Evolutionary conservation across 352 stramenopile genomes (phyloP).

Genomic region (Phytopythium delawarense): DNA sequence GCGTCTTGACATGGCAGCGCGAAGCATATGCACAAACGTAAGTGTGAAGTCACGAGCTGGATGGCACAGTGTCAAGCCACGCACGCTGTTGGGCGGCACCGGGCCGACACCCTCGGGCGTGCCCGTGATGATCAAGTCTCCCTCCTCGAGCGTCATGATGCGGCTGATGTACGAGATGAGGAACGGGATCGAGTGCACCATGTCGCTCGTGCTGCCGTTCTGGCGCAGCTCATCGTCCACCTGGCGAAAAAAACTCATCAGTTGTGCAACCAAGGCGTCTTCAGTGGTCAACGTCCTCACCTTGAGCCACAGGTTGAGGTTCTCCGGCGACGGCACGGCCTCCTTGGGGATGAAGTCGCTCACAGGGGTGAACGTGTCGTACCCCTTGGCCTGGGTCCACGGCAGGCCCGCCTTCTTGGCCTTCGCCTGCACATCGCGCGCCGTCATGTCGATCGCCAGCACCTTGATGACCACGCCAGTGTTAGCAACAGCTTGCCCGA

Average conservation of each 20-base stretch:
- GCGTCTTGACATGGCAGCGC: constrained; percentile 24
- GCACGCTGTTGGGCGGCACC: constrained; percentile 54
- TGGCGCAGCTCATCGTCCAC: constrained; percentile 73
- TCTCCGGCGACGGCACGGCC: constrained; percentile 47
- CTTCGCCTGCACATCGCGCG: constrained; percentile 68
- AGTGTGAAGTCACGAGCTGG: background rate
- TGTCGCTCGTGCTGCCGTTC: constrained; percentile 66
- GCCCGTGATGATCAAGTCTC: constrained; percentile 83
- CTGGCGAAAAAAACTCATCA: constrained; percentile 1
- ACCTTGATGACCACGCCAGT: constrained; percentile 16
- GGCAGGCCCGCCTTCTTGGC: constrained; percentile 72
- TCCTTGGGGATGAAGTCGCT: constrained; percentile 78
- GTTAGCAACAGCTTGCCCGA: background rate
- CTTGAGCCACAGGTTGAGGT: constrained; percentile 80
- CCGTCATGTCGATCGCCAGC: constrained; percentile 81
- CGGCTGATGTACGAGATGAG: constrained; percentile 73
- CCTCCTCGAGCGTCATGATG: constrained; percentile 84
- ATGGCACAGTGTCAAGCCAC: constrained; percentile 6
- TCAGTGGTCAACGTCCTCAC: background rate
- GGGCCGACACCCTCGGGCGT: constrained; percentile 76
- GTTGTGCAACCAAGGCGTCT: background rate
- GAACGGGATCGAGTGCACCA: constrained; percentile 79
- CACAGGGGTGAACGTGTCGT: constrained; percentile 80
- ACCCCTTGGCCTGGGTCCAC: constrained; percentile 74
- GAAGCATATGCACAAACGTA: constrained; percentile 4